These are phyloP conservation scores for Calocybe gangraenosa DNA, from an alignment of 768 basidiomycete species.

Conservation along the genomic window DNA sequence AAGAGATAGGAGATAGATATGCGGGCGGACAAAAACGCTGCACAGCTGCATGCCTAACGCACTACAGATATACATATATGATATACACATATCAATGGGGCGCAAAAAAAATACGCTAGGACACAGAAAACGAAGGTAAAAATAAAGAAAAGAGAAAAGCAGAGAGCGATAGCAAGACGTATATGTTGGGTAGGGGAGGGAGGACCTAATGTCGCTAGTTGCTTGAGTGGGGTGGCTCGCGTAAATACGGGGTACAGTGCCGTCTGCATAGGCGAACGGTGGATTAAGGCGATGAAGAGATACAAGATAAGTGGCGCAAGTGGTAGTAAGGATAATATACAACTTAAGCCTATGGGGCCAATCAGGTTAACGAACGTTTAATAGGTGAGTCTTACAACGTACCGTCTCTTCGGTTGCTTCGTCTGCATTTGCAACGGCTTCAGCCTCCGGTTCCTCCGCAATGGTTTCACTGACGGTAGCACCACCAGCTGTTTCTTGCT, in stretches of 20 bases:
- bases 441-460: conserved; percentile 49
- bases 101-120: conserved; percentile 11
- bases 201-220: conserved; percentile 1
- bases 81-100: conserved; percentile 10
- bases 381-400: neutral
- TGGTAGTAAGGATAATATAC: neutral
- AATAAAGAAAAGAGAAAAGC: conserved; percentile 15
- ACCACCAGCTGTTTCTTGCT: conserved; percentile 29
- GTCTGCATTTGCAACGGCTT: conserved; percentile 27
- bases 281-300: conserved; percentile 8
- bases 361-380: neutral
- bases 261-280: conserved; percentile 10
- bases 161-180: conserved; percentile 20
- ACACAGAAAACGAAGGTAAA: conserved; percentile 9
- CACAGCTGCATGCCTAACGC: conserved; percentile 12
- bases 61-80: conserved; percentile 10
- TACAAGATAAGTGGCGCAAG: conserved; percentile 11
- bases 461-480: conserved; percentile 43
- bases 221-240: neutral
- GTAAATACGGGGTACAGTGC: conserved; percentile 11
- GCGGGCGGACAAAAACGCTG: conserved; percentile 3
- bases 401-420: conserved; percentile 10
- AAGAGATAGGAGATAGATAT: conserved; percentile 6
- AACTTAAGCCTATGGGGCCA: conserved; percentile 4
- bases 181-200: conserved; percentile 7